Conservation (phyloP, 2,329 filamentous ascomycete species). For the Botrytis deweyae region DNA sequence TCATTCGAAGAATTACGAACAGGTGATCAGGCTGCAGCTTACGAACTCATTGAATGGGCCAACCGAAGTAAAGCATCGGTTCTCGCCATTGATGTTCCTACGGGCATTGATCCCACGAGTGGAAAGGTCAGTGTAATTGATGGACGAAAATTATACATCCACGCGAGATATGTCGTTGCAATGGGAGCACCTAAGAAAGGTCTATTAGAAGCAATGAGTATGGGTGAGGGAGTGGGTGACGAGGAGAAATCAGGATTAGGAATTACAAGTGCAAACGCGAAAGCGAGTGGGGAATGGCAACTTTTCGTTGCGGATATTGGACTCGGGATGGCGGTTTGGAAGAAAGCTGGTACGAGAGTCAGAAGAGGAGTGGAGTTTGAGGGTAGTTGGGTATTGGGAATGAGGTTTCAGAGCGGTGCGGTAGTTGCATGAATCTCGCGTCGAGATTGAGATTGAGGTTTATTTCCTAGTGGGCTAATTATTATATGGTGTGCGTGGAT, state of each 20-base stretch:
- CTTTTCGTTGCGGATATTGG: slow-evolving; percentile 86
- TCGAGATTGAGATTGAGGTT: background rate
- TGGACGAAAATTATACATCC: slow-evolving; percentile 74
- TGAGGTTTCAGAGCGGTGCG: slow-evolving; percentile 44
- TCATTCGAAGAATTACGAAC: slow-evolving; percentile 85
- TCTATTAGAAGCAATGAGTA: slow-evolving; percentile 67
- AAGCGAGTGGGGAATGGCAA: slow-evolving; percentile 57
- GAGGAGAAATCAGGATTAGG: slow-evolving; percentile 35
- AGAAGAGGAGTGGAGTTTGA: slow-evolving; percentile 87
- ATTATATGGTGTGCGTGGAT: background rate
- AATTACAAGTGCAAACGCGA: slow-evolving; percentile 17
- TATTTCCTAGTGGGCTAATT: background rate
- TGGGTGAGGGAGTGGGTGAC: slow-evolving; percentile 33
- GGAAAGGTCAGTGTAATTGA: slow-evolving; percentile 68
- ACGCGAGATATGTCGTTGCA: slow-evolving; percentile 78
- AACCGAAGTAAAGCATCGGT: slow-evolving; percentile 83
- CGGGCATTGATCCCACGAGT: slow-evolving; percentile 77
- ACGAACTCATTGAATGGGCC: slow-evolving; percentile 90
- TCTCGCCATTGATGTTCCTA: slow-evolving; percentile 86
- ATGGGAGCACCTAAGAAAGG: slow-evolving; percentile 87
- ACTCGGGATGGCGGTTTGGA: slow-evolving; percentile 78
- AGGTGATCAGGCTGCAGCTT: slow-evolving; percentile 78
- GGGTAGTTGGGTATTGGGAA: slow-evolving; percentile 77
- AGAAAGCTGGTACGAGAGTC: slow-evolving; percentile 76
- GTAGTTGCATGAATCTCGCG: slow-evolving; percentile 7